These are phyloP conservation scores for Fusarium buharicum DNA, from an alignment of 2,329 filamentous ascomycete genomes.

Conservation along the genomic window DNA sequence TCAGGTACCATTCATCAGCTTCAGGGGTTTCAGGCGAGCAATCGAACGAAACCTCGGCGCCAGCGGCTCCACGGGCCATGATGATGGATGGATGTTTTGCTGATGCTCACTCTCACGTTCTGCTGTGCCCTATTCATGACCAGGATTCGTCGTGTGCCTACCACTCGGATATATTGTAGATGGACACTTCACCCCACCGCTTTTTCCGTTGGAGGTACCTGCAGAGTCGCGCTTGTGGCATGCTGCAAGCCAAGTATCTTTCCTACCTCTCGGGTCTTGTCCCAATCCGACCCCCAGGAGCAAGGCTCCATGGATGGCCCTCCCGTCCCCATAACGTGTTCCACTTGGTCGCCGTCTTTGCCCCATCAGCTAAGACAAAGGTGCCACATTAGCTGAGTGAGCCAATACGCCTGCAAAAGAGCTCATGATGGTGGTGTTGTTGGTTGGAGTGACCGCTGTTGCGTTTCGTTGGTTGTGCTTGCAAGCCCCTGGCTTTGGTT, in stretches of 20 bases:
- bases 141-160: constrained; percentile 6
- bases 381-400: constrained; percentile 26
- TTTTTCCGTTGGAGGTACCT: constrained; percentile 25
- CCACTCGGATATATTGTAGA: constrained; percentile 9
- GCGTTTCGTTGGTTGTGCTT: constrained; percentile 2
- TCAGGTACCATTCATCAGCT: constrained; percentile 22
- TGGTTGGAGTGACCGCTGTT: constrained; percentile 6
- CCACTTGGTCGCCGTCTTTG: constrained; percentile 33
- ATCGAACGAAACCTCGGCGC: constrained; percentile 22
- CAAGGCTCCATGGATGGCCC: constrained; percentile 28
- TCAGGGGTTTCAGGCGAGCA: constrained; percentile 36
- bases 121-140: constrained; percentile 8
- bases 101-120: constrained; percentile 3
- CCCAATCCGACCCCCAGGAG: constrained; percentile 20
- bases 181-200: constrained; percentile 28
- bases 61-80: constrained; percentile 29
- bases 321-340: constrained; percentile 28
- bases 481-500: not conserved
- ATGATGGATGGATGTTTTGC: constrained; percentile 12
- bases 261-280: constrained; percentile 26
- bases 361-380: constrained; percentile 30
- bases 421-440: constrained; percentile 12
- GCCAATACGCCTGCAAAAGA: constrained; percentile 16
- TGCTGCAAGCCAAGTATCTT: constrained; percentile 18
- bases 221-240: constrained; percentile 28